Percentiles rank a stretch among this genome's conserved stretches.
These are phyloP conservation scores for Geotrichum restrictum DNA, from an alignment of 1,139 yeast genomes.

Conservation along the genomic window DNA sequence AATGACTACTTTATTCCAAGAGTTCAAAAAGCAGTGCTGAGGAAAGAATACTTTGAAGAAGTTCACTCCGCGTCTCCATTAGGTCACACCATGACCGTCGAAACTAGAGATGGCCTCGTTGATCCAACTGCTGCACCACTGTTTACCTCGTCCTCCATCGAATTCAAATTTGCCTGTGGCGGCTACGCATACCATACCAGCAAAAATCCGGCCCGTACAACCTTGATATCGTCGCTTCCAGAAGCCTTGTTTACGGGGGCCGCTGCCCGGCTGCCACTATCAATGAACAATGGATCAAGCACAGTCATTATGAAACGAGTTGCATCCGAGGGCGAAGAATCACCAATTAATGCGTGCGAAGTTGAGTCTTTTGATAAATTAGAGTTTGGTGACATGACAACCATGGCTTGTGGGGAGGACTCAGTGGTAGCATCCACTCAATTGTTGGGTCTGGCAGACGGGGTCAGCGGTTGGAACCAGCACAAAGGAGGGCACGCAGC, in stretches of 20 bases:
- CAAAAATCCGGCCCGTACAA: conserved; percentile 18
- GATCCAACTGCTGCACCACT: conserved; percentile 15
- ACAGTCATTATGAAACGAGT: conserved; percentile 10
- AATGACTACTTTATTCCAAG: conserved; percentile 18
- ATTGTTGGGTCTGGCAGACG: conserved; percentile 57
- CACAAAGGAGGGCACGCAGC: conserved; percentile 47
- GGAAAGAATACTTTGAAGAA: conserved; percentile 13
- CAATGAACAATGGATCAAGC: conserved; percentile 14
- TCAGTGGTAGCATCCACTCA: conserved; percentile 58
- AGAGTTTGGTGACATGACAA: conserved; percentile 18
- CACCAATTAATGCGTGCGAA: conserved; percentile 8
- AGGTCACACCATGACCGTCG: conserved; percentile 18
- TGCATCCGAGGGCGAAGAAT: background rate
- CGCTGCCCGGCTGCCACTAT: conserved; percentile 13
- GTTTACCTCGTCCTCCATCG: conserved; percentile 2
- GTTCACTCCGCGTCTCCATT: conserved; percentile 18
- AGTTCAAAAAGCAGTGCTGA: conserved; percentile 12
- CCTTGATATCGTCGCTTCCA: conserved; percentile 16
- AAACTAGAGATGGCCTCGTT: background rate
- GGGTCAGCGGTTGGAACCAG: conserved; percentile 58
- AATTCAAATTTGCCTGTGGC: conserved; percentile 18
- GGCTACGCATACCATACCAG: conserved; percentile 22
- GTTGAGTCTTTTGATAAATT: conserved; percentile 20
- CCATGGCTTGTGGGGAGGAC: conserved; percentile 47
- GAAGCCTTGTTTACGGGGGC: conserved; percentile 13